phyloP scores from a whole-genome alignment of 805 yeast genomes.

The Scheffersomyces coipomensis region DNA sequence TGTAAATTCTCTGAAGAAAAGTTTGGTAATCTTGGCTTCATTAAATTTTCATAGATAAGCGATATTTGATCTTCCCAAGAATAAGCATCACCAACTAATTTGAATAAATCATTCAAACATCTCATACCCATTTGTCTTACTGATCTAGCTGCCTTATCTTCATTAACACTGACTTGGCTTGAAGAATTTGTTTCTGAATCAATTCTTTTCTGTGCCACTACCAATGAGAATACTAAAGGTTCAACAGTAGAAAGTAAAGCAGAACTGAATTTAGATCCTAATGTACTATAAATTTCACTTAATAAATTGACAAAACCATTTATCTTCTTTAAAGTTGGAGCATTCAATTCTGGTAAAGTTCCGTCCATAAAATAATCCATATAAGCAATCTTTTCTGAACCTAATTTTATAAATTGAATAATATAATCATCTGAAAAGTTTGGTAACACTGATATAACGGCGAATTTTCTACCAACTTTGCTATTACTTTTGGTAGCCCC shows the following conservation, averaged over 20 bases:
- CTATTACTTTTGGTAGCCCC: constrained; percentile 63
- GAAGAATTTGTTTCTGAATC: constrained; percentile 7
- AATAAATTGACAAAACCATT: constrained; percentile 67
- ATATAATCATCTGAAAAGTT: constrained; percentile 53
- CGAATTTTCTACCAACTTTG: constrained; percentile 68
- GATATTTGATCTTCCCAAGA: constrained; percentile 56
- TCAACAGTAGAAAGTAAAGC: constrained; percentile 50
- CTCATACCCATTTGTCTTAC: constrained; percentile 70
- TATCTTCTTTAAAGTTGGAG: constrained; percentile 41
- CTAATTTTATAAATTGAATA: constrained; percentile 58
- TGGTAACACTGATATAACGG: constrained; percentile 64
- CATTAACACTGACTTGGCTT: constrained; percentile 8
- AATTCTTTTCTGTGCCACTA: constrained; percentile 45
- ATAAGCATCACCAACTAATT: constrained; percentile 45
- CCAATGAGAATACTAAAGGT: constrained; percentile 57
- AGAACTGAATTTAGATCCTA: constrained; percentile 56
- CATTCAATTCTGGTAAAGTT: constrained; percentile 9
- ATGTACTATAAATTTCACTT: constrained; percentile 50
- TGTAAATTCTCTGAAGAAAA: constrained; percentile 80
- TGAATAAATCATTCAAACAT: constrained; percentile 57
- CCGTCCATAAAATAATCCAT: constrained; percentile 16
- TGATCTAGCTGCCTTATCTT: constrained; percentile 48
- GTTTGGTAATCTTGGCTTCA: constrained; percentile 61
- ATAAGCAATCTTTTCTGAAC: constrained; percentile 53
- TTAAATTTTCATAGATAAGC: constrained; percentile 50